Base-by-base conservation (phyloP, 1,139 yeast species). In the Magnusiomyces magnusii region DNA sequence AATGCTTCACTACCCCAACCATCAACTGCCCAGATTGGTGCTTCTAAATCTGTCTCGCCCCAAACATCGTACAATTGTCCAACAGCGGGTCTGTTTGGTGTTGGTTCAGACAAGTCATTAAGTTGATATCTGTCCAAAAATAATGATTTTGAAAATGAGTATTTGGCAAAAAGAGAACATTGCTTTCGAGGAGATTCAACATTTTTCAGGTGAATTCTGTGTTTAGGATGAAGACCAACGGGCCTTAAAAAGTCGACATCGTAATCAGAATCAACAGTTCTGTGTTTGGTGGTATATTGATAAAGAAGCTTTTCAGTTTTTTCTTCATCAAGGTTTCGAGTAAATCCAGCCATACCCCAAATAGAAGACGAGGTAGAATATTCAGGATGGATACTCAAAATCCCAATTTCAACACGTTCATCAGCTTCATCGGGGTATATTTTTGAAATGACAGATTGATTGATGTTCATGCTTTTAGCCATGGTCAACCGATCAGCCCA, bases 1-100 rank as follows among this genome's bases (percentile, higher is more conserved):
- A 79, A 62, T 3, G 74, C 72, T 58, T 75, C 77, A 47, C 78
- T 77, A 57, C 84, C 84, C 76, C 78, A 78, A 23, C 75, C 69
- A 1, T 66, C 63, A 3, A 77, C 73, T 49, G 74, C 73, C 77
- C 82, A 81, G 31, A 72, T 76, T 2, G 85, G 85, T 27, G 77
- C 76, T 58, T 76, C 80, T 17, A 76, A 68, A 60, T 76, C 78
- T 0, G 75, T 68, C 54, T 76, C 78, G 3, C 80, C 80, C 78
- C 79, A 77, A 2, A 75, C 69, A 0, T 72, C 76, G 3, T 74
- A 58, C 21, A 76, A 64, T 58, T 66, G 68, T 1, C 72, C 71
- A 2, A 75, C 67, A 2, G 79, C 74, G 1, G 66, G 63, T 36
- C 67, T 59, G 1, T 69, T 64, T 9, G 68, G 67, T 2, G 68